These are phyloP conservation scores for Pueraria montana DNA, from an alignment of 306 rosid genomes.

Conservation along the genomic window DNA sequence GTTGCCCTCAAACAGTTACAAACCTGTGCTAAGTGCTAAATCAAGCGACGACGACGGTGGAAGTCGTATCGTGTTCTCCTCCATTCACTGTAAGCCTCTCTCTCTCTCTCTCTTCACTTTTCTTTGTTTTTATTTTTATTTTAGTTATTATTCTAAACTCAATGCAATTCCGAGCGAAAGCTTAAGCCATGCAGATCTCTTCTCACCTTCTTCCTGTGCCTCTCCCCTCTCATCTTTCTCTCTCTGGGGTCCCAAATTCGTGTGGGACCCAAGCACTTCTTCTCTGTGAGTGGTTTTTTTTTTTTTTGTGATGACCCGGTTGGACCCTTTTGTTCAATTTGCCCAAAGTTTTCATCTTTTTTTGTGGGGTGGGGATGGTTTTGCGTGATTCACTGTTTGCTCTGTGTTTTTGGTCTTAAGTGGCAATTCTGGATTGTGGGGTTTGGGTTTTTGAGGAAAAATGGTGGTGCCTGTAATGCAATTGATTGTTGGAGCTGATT, in stretches of 20 bases:
- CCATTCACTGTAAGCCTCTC: conserved; percentile 55
- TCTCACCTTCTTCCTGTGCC: conserved; percentile 31
- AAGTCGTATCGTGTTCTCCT: conserved; percentile 69
- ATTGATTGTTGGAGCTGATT: conserved; percentile 7
- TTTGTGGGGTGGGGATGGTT: conserved; percentile 19
- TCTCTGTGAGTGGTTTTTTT: not conserved
- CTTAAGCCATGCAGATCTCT: conserved; percentile 52
- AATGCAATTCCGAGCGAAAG: conserved; percentile 45
- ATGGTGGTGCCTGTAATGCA: not conserved
- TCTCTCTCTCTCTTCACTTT: conserved; percentile 40
- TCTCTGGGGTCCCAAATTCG: conserved; percentile 28
- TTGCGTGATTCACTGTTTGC: conserved; percentile 31
- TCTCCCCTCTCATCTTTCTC: not conserved
- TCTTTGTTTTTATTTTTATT: conserved; percentile 12
- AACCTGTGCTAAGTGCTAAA: conserved; percentile 43
- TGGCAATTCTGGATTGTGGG: conserved; percentile 19
- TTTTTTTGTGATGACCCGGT: conserved; percentile 34
- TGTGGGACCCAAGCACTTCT: conserved; percentile 33
- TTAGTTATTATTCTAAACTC: conserved; percentile 43
- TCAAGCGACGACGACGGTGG: conserved; percentile 69
- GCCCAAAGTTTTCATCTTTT: conserved; percentile 30
- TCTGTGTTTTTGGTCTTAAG: not conserved
- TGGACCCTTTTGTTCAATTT: conserved; percentile 44
- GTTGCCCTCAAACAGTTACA: conserved; percentile 52
- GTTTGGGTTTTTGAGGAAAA: conserved; percentile 14